Conservation (phyloP, 192 early-diverging fungal genomes). For the Paraglomus occultum region DNA sequence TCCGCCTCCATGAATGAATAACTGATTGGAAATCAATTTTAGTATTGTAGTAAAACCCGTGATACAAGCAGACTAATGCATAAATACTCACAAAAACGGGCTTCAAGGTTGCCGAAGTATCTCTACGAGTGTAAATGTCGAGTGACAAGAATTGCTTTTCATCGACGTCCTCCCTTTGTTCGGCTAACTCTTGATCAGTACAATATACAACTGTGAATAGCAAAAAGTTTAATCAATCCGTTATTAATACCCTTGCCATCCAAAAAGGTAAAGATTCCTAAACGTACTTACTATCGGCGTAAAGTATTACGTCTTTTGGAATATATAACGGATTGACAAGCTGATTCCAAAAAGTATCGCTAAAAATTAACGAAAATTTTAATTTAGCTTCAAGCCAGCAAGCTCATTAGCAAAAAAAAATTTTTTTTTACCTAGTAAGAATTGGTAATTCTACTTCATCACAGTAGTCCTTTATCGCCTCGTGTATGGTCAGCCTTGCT, state of each 20-base stretch:
- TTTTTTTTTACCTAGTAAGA: conserved; percentile 2
- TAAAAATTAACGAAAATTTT: not conserved
- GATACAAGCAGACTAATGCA: not conserved
- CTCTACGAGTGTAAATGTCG: conserved; percentile 36
- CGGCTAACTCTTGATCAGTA: not conserved
- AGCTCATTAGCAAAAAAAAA: not conserved
- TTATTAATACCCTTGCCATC: not conserved
- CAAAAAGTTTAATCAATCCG: not conserved
- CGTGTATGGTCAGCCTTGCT: conserved; percentile 6
- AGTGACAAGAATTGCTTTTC: conserved; percentile 31
- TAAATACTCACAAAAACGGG: conserved; percentile 36
- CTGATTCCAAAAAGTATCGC: conserved; percentile 19
- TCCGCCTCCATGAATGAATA: conserved; percentile 66
- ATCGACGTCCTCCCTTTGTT: conserved; percentile 30
- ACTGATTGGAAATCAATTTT: conserved; percentile 31
- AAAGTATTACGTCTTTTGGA: conserved; percentile 11
- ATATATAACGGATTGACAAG: conserved; percentile 13
- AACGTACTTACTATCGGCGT: conserved; percentile 8
- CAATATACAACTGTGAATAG: conserved; percentile 1
- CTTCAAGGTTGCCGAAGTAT: conserved; percentile 27
- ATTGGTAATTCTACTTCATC: conserved; percentile 21
- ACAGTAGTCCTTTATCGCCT: conserved; percentile 6
- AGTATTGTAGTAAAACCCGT: not conserved
- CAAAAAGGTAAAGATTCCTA: not conserved
- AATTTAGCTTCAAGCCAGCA: no score